A percentile compares a stretch with the other conserved stretches of the same genome.
These are phyloP conservation scores for Ilyonectria sp. DNA, from an alignment of 2,329 filamentous ascomycete genomes.

Conservation along the genomic window DNA sequence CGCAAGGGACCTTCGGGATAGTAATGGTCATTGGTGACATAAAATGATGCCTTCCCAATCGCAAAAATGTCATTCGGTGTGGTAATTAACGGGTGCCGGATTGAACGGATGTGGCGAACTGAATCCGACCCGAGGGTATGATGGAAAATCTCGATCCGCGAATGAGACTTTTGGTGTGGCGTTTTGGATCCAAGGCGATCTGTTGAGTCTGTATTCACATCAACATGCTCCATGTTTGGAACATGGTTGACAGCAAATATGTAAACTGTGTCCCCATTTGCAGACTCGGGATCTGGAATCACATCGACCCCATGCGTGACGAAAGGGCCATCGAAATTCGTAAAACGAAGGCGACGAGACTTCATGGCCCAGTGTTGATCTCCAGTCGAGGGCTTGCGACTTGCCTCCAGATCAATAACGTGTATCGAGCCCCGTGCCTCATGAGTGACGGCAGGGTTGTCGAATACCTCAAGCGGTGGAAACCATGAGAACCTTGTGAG, in stretches of 20 bases:
- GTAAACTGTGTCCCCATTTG: constrained; percentile 61
- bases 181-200: constrained; percentile 41
- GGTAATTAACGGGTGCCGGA: constrained; percentile 66
- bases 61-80: constrained; percentile 74
- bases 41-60: constrained; percentile 62
- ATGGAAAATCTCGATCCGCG: constrained; percentile 72
- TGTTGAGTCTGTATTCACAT: neutral
- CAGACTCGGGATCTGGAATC: constrained; percentile 61
- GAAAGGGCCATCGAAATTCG: constrained; percentile 68
- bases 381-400: constrained; percentile 29
- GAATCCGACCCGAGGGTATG: constrained; percentile 62
- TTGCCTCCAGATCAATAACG: constrained; percentile 68
- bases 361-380: constrained; percentile 2
- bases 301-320: constrained; percentile 74
- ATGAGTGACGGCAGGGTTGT: constrained; percentile 52
- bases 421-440: constrained; percentile 62
- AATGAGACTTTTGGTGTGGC: constrained; percentile 57
- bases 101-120: constrained; percentile 64
- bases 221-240: constrained; percentile 61
- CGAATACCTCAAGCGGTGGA: constrained; percentile 61
- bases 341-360: constrained; percentile 56
- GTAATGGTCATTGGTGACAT: constrained; percentile 73
- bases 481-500: constrained; percentile 66
- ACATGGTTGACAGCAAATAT: constrained; percentile 74
- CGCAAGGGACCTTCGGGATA: constrained; percentile 65